phyloP scores from a whole-genome alignment of 768 basidiomycete genomes.

The Hygrocybe punicea region DNA sequence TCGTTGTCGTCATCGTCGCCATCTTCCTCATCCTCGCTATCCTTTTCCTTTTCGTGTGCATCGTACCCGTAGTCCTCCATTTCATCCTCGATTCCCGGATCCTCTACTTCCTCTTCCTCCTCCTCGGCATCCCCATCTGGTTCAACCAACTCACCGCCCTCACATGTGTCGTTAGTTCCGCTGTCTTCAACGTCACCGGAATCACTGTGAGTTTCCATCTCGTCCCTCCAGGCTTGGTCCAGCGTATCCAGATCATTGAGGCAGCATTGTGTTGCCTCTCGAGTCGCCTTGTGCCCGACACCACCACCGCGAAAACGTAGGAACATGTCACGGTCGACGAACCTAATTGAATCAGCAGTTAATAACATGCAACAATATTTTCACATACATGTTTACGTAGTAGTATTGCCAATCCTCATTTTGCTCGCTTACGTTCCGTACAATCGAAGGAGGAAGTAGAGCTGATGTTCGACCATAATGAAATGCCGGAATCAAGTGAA shows the following conservation, averaged over 20 bases:
- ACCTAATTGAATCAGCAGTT: slow-evolving; percentile 21
- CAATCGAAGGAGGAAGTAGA: slow-evolving; percentile 1
- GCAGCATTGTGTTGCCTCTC: background rate
- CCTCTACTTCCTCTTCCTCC: background rate
- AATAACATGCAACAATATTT: background rate
- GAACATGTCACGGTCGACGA: slow-evolving; percentile 41
- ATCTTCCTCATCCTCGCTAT: background rate
- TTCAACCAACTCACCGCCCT: background rate
- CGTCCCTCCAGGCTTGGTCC: too few relatives aligned
- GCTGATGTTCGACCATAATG: background rate
- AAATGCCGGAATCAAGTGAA: slow-evolving; percentile 19
- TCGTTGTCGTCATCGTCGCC: background rate
- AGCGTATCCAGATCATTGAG: too few relatives aligned
- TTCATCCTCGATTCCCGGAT: background rate
- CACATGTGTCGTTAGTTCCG: too few relatives aligned
- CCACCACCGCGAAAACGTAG: slow-evolving; percentile 31
- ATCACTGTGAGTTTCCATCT: too few relatives aligned
- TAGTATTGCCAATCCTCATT: slow-evolving; percentile 29
- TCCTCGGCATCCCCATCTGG: background rate
- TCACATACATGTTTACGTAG: slow-evolving; percentile 38
- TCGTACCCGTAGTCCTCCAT: background rate
- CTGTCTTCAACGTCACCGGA: too few relatives aligned
- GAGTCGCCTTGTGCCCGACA: slow-evolving; percentile 25
- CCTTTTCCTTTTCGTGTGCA: background rate
- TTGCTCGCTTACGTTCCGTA: background rate